Evolutionary conservation across 83 land plant species (phyloP).

Genomic region (Thuja plicata): DNA sequence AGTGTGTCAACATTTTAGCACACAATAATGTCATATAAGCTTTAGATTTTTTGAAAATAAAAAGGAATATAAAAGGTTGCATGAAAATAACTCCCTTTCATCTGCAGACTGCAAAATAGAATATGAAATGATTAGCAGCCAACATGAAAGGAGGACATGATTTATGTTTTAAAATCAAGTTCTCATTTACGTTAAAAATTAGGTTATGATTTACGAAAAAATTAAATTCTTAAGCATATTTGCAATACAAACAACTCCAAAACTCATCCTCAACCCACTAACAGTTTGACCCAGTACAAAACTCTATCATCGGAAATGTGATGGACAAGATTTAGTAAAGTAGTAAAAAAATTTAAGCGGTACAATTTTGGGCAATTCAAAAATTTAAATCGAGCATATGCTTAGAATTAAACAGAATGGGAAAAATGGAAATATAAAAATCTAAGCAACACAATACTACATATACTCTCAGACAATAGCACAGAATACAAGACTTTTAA

Average conservation of each 20-base stretch:
- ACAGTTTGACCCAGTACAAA: not conserved
- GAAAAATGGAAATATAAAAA: too few species aligned
- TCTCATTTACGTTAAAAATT: too few species aligned
- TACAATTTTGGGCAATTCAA: not conserved
- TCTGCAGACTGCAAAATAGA: conserved; percentile 52
- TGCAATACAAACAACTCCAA: not conserved
- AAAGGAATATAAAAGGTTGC: too few species aligned
- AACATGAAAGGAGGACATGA: not conserved
- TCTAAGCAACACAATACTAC: not conserved
- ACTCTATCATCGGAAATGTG: not conserved
- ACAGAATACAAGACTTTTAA: not conserved
- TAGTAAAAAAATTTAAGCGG: too few species aligned
- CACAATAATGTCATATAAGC: too few species aligned
- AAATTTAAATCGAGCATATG: not conserved
- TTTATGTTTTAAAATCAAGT: not conserved
- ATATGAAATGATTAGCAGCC: not conserved
- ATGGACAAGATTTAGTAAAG: too few species aligned
- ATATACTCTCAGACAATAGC: not conserved
- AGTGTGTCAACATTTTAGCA: too few species aligned
- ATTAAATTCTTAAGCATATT: not conserved
- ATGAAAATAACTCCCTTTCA: conserved; percentile 78
- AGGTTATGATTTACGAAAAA: not conserved
- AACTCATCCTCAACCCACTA: not conserved
- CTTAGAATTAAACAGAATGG: not conserved
- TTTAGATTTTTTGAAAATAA: too few species aligned